Base-by-base conservation (phyloP, 352 stramenopile genomes). In the Elongisporangium undulatum region DNA sequence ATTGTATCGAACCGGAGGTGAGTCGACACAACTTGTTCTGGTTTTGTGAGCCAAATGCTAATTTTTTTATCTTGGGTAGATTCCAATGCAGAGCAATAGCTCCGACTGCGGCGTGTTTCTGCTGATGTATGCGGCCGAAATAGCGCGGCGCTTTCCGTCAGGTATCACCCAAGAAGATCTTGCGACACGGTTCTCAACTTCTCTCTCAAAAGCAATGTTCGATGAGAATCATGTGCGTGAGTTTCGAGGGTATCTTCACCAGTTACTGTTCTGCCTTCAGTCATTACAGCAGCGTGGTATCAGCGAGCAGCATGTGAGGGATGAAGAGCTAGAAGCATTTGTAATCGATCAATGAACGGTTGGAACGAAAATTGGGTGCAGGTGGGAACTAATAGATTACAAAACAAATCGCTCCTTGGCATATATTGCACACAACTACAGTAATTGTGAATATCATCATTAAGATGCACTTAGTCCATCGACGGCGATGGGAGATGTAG, bases 61-160 rank as follows among this genome's bases (percentile, higher is more conserved):
- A 34, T 58, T 39, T 54, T 20, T 61, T 9, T 69, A 2, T 38
- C 34, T 17, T 55, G 15, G 49, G 12, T 20, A 91, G 85, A 93
- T 98, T 59, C 94, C 96, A 12, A 75, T 91, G 60, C 96, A 98
- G 61, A 85, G 82, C 4, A 99, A 99, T 59, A 89, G 74, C 19
- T 98, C 89, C 8, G 96, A 99, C 77, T 98, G 94, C 69, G 95
- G 85, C 3, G 85, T 94, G 17, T 94, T 89, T 45, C 52, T 94
- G 22, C 67, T 94, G 21, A 87, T 94, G 75, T 94, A 94, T 57
- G 84, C 82, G 5, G 68, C 72, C 3, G 74, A 83, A 49, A 82
- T 94, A 29, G 68, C 88, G 24, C 66, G 75, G 20, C 67, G 71
- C 5, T 92, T 91, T 45, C 85, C 85, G 12, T 66, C 49, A 5